A percentile compares a stretch with the other conserved stretches of the same genome.
These are phyloP conservation scores for Quercus parvula DNA, from an alignment of 306 rosid genomes.

Conservation along the genomic window DNA sequence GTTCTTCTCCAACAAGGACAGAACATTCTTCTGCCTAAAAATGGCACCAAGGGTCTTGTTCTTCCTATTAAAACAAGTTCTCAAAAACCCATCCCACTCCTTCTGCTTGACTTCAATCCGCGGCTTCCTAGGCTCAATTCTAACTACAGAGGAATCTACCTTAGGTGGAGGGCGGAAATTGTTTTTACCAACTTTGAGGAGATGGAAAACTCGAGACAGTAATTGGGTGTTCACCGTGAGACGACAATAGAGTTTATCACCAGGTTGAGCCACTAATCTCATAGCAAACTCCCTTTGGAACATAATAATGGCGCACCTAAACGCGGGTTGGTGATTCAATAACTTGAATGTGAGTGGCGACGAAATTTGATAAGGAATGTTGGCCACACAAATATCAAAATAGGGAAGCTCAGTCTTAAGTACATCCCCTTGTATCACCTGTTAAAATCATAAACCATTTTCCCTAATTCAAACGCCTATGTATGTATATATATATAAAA, in stretches of 20 bases:
- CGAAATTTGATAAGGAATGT: constrained; percentile 92
- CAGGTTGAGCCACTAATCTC: constrained; percentile 95
- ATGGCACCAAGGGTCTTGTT: constrained; percentile 91
- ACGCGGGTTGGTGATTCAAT: constrained; percentile 68
- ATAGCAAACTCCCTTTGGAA: constrained; percentile 92
- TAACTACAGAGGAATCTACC: constrained; percentile 86
- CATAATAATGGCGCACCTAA: constrained; percentile 92
- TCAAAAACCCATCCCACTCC: constrained; percentile 92
- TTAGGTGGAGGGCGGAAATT: constrained; percentile 92
- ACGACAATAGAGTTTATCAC: constrained; percentile 89
- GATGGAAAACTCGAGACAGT: constrained; percentile 78
- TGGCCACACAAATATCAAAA: constrained; percentile 90
- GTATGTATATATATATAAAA: too few relatives aligned
- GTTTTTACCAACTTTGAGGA: constrained; percentile 88
- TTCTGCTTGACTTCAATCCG: constrained; percentile 67
- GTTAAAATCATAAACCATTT: constrained; percentile 2
- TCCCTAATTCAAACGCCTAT: neutral
- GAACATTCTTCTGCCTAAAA: constrained; percentile 80
- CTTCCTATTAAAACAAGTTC: constrained; percentile 82
- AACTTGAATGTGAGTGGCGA: constrained; percentile 97
- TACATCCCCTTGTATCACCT: constrained; percentile 90
- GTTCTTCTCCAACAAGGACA: constrained; percentile 75
- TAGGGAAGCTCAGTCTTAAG: constrained; percentile 84
- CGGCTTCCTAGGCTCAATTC: constrained; percentile 85
- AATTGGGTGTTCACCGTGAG: constrained; percentile 86